phyloP scores from a whole-genome alignment of 306 rosid species.

The Vicia faba region DNA sequence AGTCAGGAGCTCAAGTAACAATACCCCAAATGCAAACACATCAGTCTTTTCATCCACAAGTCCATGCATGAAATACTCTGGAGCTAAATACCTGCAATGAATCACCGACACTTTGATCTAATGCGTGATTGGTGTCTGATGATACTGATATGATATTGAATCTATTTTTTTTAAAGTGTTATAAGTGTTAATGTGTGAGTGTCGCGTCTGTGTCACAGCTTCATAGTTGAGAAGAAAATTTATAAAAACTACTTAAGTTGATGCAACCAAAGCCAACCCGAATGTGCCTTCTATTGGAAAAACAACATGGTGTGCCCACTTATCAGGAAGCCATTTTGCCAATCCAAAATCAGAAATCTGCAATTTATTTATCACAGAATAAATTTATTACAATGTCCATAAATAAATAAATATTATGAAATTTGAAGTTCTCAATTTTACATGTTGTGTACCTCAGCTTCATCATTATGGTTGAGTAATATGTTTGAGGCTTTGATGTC shows the following conservation, averaged over 20 bases:
- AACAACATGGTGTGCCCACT: constrained; percentile 90
- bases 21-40: constrained; percentile 86
- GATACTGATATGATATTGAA: too few species aligned
- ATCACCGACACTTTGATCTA: too few species aligned
- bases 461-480: constrained; percentile 59
- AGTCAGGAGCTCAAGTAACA: constrained; percentile 84
- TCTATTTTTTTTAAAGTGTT: too few species aligned
- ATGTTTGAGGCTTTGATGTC: constrained; percentile 97
- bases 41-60: constrained; percentile 89
- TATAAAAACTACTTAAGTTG: neutral
- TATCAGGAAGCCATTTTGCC: constrained; percentile 96
- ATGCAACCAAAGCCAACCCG: constrained; percentile 60
- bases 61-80: constrained; percentile 98
- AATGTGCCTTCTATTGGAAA: constrained; percentile 98
- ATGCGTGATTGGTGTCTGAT: too few species aligned
- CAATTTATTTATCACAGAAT: neutral
- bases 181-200: too few species aligned
- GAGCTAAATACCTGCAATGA: constrained; percentile 75
- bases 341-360: constrained; percentile 98
- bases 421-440: neutral
- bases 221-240: too few species aligned
- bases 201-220: too few species aligned
- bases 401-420: neutral
- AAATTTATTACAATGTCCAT: neutral
- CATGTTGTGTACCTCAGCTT: constrained; percentile 62